Base-by-base conservation (phyloP, 208 protist species). In the Trypanosoma vivax region DNA sequence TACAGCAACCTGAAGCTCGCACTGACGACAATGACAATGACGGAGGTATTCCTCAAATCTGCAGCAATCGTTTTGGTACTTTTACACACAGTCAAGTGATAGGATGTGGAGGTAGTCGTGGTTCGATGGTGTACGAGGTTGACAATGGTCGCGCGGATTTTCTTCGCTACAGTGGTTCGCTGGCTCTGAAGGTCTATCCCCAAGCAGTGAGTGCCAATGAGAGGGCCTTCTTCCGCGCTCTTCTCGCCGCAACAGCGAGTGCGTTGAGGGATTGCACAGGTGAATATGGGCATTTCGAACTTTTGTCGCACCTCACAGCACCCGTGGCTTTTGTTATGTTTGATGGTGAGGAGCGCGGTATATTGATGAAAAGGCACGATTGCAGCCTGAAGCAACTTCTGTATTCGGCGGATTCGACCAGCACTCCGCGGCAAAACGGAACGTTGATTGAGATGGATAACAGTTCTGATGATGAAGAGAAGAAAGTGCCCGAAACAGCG, bases 311-410 rank as follows among this genome's bases (percentile, higher is more conserved):
- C 47, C 65, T 92, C 11, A 76, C 87, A 9, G 39, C 83, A 19
- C 82, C 85, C 0, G 54, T 79, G 11, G 85, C 81, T 2, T 60
- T 88, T 45, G 81, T 81, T 9, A 25, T 48, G 21, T 38, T 76
- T 23, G 43, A 39, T 5, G 50, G 58, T 3, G 53, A 72, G 13
- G 70, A 77, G 5, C 55, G 59, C 13, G 85, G 85, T 0, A 58
- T 93, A 16, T 55, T 93, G 1, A 90, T 93, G 82, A 61, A 64
- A 3, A 47, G 79, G 53, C 82, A 79, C 47, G 70, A 81, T 27
- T 76, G 49, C 48, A 93, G 75, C 43, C 66, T 93, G 6, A 77
- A 82, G 31, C 68, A 80, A 39, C 74, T 80, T 37, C 62, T 90
- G n/a, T n/a, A n/a, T n/a, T n/a, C n/a, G n/a, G n/a, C n/a, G n/a